phyloP scores from a whole-genome alignment of 352 stramenopile species.

The Globisporangium takayamanum region DNA sequence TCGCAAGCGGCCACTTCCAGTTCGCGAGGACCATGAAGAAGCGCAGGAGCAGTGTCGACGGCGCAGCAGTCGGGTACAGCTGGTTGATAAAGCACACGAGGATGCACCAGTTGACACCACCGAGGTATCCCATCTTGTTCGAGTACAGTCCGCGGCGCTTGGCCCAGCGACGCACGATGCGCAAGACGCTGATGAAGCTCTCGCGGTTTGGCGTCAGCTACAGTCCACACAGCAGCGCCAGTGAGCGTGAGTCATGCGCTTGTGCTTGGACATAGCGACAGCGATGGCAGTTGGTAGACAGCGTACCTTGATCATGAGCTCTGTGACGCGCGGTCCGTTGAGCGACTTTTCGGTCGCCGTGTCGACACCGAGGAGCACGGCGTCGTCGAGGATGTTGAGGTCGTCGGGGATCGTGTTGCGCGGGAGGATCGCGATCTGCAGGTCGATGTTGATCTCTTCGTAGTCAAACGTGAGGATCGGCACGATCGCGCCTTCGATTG shows the following conservation, averaged over 20 bases:
- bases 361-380: slow-evolving; percentile 83
- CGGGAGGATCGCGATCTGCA: slow-evolving; percentile 95
- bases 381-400: slow-evolving; percentile 89
- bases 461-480: slow-evolving; percentile 99
- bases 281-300: too few relatives aligned
- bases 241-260: too few relatives aligned
- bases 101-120: slow-evolving; percentile 99
- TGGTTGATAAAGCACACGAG: slow-evolving; percentile 96
- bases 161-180: slow-evolving; percentile 84
- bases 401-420: slow-evolving; percentile 86
- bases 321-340: slow-evolving; percentile 87
- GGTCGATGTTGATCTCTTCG: slow-evolving; percentile 98
- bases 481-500: slow-evolving; percentile 90
- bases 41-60: slow-evolving; percentile 76
- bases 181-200: slow-evolving; percentile 85
- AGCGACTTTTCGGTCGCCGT: slow-evolving; percentile 86
- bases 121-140: slow-evolving; percentile 98
- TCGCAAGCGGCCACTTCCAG: slow-evolving; percentile 88
- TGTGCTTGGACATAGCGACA: not conserved
- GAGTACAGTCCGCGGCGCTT: slow-evolving; percentile 95
- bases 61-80: slow-evolving; percentile 80
- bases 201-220: slow-evolving; percentile 77
- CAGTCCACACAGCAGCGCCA: not conserved
- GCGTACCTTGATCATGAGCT: slow-evolving; percentile 86
- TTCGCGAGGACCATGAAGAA: slow-evolving; percentile 90